A percentile compares a stretch with the other conserved stretches of the same genome.
Conservation (phyloP, 192 early-diverging fungal genomes). For the Coemansia sp. region DNA sequence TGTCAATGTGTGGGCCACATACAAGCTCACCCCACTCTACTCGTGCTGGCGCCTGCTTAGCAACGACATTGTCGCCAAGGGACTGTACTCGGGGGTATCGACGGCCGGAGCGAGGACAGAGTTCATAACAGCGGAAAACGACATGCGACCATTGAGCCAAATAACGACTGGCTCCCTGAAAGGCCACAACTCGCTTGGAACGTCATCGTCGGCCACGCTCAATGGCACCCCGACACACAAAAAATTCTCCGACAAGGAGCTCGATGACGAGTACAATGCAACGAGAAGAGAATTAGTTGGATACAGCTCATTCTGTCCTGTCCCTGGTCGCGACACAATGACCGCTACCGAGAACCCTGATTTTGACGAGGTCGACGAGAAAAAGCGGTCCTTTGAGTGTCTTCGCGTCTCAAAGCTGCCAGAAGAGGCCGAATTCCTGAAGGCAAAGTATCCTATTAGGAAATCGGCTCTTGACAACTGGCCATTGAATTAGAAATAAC, state of each 20-base stretch:
- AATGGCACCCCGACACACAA: conserved; percentile 6
- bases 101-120: conserved; percentile 22
- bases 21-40: conserved; percentile 35
- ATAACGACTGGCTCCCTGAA: not conserved
- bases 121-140: not conserved
- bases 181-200: not conserved
- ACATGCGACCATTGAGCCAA: not conserved
- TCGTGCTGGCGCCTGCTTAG: conserved; percentile 45
- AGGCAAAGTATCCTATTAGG: conserved; percentile 31
- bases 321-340: conserved; percentile 20
- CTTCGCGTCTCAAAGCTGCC: conserved; percentile 35
- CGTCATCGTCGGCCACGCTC: conserved; percentile 16
- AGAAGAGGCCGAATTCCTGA: conserved; percentile 45
- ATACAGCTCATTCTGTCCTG: conserved; percentile 45
- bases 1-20: conserved; percentile 38
- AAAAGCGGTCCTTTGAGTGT: conserved; percentile 39
- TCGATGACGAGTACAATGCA: not conserved
- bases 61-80: conserved; percentile 29
- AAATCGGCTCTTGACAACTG: conserved; percentile 43
- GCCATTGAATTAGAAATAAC: conserved; percentile 28
- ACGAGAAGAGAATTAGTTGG: conserved; percentile 14
- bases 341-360: conserved; percentile 7
- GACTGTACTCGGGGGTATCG: conserved; percentile 33
- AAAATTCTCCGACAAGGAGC: not conserved
- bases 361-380: not conserved